Percentiles rank a stretch among this genome's conserved stretches.
Evolutionary conservation across 2,329 filamentous ascomycete species (phyloP).

Genomic region (Biscogniauxia marginata): DNA sequence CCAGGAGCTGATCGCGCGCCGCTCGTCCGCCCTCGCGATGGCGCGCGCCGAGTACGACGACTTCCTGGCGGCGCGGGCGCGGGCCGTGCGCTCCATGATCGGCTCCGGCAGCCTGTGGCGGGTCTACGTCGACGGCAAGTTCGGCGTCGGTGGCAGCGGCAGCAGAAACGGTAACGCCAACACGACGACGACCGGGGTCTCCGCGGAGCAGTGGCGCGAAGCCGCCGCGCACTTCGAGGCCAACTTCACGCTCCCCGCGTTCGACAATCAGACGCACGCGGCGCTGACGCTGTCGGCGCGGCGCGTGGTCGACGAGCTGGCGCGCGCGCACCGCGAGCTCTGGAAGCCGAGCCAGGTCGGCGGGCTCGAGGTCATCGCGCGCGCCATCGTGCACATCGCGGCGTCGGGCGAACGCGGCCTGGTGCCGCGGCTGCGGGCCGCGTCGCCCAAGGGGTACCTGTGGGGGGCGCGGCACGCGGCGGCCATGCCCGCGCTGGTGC

Average conservation of each 20-base stretch:
- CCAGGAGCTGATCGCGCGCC: neutral
- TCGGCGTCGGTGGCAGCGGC: neutral
- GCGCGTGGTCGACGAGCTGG: conserved; percentile 1
- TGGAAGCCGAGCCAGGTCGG: neutral
- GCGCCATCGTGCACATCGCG: neutral
- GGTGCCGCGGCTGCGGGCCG: neutral
- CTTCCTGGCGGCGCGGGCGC: conserved; percentile 1
- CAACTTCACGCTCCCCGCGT: neutral
- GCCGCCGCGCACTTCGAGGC: neutral
- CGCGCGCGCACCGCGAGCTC: conserved; percentile 2
- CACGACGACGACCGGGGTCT: neutral
- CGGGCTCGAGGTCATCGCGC: neutral
- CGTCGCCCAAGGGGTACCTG: neutral
- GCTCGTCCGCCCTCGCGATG: neutral
- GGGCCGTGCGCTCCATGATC: conserved; percentile 1
- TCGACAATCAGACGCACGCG: neutral
- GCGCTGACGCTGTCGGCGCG: conserved; percentile 1
- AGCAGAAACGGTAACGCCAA: too few relatives aligned
- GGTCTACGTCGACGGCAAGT: neutral
- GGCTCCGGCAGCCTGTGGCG: neutral
- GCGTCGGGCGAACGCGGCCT: neutral
- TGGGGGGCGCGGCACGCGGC: neutral
- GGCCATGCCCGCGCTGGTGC: neutral
- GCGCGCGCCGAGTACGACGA: neutral
- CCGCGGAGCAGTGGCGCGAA: neutral